Base-by-base conservation (phyloP, 305 asterid species). In the Fraxinus angustifolia region DNA sequence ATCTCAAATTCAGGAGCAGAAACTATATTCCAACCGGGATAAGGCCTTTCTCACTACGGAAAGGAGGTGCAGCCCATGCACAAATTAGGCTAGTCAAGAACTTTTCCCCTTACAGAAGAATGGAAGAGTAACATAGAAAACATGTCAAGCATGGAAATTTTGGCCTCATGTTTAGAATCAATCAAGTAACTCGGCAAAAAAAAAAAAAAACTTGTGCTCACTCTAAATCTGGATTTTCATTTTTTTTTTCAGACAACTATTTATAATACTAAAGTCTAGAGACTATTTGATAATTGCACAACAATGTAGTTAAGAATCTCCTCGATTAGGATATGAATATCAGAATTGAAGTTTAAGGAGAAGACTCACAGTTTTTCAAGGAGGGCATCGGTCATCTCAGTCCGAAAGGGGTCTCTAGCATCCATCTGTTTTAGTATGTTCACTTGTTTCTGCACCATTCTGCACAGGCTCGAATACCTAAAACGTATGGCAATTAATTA, bases 341-440 rank as follows among this genome's bases (percentile, higher is more conserved):
- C 36, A 31, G 8, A 75, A 42, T 50, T 8, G 7, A 23, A 42
- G 14, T 6, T 8, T 3, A 36, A 70, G 0, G n/a, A 42, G 23
- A 74, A n/a, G 73, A 84, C 97, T 87, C 81, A 96, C 99, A 96
- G 88, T 85, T 96, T 96, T 72, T 96, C 97, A 28, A 92, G 95
- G 80, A 96, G 14, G 11, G 91, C 93, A 81, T 96, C 96, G 1
- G 97, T 91, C 97, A 96, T 93, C 90, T 94, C 89, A 80, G 93
- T 93, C 74, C 98, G 90, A 84, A 31, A 93, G 33, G 97, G 97
- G 80, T 96, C 97, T 75, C 91, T 88, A 1, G 93, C 84, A 78
- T 91, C 96, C 94, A 94, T 96, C 90, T 96, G 98, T 81, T 96
- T 96, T 77, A 96, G 83, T 68, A 93, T 94, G 84, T 88, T 94